A percentile compares a stretch with the other conserved stretches of the same genome.
Conservation (phyloP, 257 asterid species). For the Dorcoceras hygrometricum region DNA sequence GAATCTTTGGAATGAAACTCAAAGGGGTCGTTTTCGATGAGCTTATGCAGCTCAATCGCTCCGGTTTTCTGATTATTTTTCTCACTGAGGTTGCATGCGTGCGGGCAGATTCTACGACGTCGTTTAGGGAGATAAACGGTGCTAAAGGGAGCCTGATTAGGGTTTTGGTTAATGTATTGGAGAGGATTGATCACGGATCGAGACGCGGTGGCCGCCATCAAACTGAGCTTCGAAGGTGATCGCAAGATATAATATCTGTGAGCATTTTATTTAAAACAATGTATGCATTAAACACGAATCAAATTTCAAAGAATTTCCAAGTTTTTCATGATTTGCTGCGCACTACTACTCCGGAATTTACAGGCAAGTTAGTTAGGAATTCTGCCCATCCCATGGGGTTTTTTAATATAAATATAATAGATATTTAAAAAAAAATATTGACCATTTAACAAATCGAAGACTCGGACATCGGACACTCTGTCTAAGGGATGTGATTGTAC, state of each 20-base stretch:
- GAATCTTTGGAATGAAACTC: slow-evolving; percentile 51
- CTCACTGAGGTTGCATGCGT: slow-evolving; percentile 32
- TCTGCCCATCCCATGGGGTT: too few relatives aligned
- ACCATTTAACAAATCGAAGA: too few relatives aligned
- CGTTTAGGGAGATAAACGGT: slow-evolving; percentile 28
- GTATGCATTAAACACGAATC: neutral
- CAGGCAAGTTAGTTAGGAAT: neutral
- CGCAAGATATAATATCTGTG: too few relatives aligned
- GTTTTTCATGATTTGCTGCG: too few relatives aligned
- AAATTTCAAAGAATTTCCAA: neutral
- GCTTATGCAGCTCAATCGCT: slow-evolving; percentile 57
- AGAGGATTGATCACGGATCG: slow-evolving; percentile 36
- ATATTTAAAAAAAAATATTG: too few relatives aligned
- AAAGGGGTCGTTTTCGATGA: slow-evolving; percentile 44
- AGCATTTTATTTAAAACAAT: too few relatives aligned
- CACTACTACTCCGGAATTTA: too few relatives aligned
- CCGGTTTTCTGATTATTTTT: slow-evolving; percentile 30
- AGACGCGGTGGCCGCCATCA: slow-evolving; percentile 44
- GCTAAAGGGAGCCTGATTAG: slow-evolving; percentile 26
- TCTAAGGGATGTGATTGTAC: too few relatives aligned
- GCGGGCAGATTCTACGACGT: slow-evolving; percentile 37
- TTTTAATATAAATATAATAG: too few relatives aligned
- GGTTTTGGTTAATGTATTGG: slow-evolving; percentile 27
- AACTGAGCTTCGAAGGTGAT: neutral
- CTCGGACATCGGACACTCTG: too few relatives aligned